These are phyloP conservation scores for Omphalotus olearius DNA, from an alignment of 1,284 basidiomycete genomes.

Conservation along the genomic window DNA sequence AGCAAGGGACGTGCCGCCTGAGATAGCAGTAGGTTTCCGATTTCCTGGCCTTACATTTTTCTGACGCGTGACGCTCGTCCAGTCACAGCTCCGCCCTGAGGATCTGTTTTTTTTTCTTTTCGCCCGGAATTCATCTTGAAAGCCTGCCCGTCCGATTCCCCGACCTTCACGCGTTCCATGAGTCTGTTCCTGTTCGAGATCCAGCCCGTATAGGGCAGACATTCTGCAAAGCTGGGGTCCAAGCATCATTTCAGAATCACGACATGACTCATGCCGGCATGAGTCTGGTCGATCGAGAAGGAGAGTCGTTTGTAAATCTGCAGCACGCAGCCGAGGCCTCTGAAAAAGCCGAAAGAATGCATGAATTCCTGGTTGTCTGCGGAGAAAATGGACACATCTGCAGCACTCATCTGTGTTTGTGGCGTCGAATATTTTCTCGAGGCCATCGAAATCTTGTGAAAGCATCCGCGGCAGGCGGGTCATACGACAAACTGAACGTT, in stretches of 20 bases:
- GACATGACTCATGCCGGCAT: conserved; percentile 5
- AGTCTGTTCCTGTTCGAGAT: too few species aligned
- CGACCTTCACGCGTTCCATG: neutral
- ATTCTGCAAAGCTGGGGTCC: neutral
- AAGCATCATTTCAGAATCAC: conserved; percentile 1
- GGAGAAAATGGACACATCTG: too few species aligned
- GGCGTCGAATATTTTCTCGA: too few species aligned
- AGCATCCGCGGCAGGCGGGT: conserved; percentile 12
- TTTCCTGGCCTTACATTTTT: neutral
- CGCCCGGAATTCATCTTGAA: conserved; percentile 10
- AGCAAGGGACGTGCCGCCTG: conserved; percentile 1
- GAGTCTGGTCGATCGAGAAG: conserved; percentile 8
- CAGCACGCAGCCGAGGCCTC: too few species aligned
- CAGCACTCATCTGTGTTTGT: too few species aligned
- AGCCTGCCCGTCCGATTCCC: conserved; percentile 8
- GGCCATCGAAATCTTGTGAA: neutral
- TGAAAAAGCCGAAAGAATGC: too few species aligned
- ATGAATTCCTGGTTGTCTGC: too few species aligned
- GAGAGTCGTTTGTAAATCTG: neutral
- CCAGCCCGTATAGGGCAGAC: too few species aligned
- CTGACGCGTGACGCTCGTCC: neutral
- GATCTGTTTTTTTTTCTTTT: conserved; percentile 9
- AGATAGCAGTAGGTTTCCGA: conserved; percentile 9
- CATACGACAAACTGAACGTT: conserved; percentile 5
- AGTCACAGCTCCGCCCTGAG: conserved; percentile 13